Evolutionary conservation across 371 early-diverging fungal species (phyloP), one percentile per base, ranked within the genome.

Genomic region (Phascolomyces articulosus): DNA sequence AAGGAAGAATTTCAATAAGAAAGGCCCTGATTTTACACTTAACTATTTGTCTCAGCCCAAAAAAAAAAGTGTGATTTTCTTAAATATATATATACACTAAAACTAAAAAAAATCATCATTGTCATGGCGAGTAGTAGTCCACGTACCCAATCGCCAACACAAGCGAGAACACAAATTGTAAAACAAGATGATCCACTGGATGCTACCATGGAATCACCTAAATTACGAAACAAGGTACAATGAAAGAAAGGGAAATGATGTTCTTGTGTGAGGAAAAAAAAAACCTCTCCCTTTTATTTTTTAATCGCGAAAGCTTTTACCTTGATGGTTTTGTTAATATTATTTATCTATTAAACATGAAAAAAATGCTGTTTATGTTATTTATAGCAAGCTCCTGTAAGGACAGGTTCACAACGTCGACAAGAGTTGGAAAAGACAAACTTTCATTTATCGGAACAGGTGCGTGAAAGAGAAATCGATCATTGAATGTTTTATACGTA

Each of bases 391-490:
- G 26, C 57, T 13, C 38, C 56, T 40, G 28, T 20, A 55, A 28
- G 64, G 20, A 13, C 28, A n/a, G 28, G 21, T 24, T 44, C 41
- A 18, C 58, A 41, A 21, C 41, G 47, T 41, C 60, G 38, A 26
- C 26, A 64, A 23, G 68, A 58, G 10, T 58, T 58, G 4, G 63
- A 70, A 29, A 65, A 23, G 28, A 44, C 34, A 24, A 61, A 67
- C 24, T 81, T 81, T 60, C 78, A 78, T 20, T 57, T 78, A 16
- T 55, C 63, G 10, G 82, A 81, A 55, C 82, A 81, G 67, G 71
- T 60, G 8, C 4, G 44, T 38, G 13, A n/a, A 4, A n/a, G n/a
- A n/a, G n/a, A n/a, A n/a, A n/a, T n/a, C n/a, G n/a, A n/a, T n/a
- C n/a, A n/a, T n/a, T n/a, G n/a, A n/a, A n/a, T n/a, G n/a, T n/a